Percentiles rank a stretch among this genome's conserved stretches.
Evolutionary conservation across 257 asterid species (phyloP).

Genomic region (Capsicum chinense): DNA sequence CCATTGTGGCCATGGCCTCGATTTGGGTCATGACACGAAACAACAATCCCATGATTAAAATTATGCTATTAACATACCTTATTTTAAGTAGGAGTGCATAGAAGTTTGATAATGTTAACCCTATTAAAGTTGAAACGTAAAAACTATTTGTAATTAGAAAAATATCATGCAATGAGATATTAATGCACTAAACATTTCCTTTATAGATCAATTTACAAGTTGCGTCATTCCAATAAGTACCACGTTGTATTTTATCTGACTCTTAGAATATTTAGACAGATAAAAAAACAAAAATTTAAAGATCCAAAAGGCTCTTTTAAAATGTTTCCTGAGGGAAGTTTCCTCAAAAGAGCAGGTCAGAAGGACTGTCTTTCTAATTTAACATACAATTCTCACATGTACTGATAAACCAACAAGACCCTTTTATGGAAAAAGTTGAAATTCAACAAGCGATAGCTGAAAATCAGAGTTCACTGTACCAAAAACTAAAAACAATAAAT

Average conservation of each 20-base stretch:
- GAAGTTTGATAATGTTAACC: too few species aligned
- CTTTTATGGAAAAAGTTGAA: not conserved
- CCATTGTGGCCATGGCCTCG: too few species aligned
- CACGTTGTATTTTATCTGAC: not conserved
- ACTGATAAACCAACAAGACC: not conserved
- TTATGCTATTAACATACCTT: conserved; percentile 20
- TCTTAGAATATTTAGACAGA: not conserved
- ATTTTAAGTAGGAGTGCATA: too few species aligned
- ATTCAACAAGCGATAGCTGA: not conserved
- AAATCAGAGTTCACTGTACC: not conserved
- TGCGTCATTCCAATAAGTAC: not conserved
- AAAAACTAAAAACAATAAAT: not conserved
- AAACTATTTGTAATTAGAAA: not conserved
- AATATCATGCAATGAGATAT: not conserved
- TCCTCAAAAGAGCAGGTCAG: not conserved
- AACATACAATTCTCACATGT: not conserved
- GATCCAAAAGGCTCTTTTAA: not conserved
- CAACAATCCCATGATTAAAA: not conserved
- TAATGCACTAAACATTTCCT: not conserved
- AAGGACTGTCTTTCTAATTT: not conserved
- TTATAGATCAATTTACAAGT: not conserved
- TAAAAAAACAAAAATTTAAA: not conserved
- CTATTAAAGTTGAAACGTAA: not conserved
- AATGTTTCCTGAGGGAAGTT: not conserved
- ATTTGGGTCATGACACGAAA: not conserved